phyloP scores from a whole-genome alignment of 1,284 basidiomycete genomes.

The Melampsora larici-populina region DNA sequence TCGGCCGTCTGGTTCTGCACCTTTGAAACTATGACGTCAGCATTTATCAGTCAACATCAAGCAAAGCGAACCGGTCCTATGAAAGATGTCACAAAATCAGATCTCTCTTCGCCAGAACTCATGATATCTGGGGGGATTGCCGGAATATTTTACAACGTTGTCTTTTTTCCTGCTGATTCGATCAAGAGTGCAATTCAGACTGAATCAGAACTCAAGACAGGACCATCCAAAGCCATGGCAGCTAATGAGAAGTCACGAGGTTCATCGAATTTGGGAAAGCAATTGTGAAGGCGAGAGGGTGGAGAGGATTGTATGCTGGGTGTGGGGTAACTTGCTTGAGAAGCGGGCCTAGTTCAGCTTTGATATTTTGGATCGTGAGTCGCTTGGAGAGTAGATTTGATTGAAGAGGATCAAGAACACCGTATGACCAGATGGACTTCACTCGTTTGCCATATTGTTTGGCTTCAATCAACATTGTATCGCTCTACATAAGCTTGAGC shows the following conservation, averaged over 20 bases:
- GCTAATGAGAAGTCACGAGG: conserved; percentile 54
- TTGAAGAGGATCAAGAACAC: conserved; percentile 12
- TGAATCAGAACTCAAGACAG: conserved; percentile 74
- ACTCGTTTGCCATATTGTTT: no score
- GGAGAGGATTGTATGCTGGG: conserved; percentile 83
- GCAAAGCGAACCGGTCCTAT: neutral
- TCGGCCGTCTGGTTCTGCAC: conserved; percentile 80
- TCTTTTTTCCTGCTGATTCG: conserved; percentile 83
- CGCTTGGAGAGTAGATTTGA: conserved; percentile 50
- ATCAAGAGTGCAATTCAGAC: conserved; percentile 96
- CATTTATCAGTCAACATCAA: conserved; percentile 59
- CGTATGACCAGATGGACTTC: no score
- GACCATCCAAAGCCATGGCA: conserved; percentile 44
- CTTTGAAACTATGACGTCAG: conserved; percentile 69
- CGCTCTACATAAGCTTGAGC: no score
- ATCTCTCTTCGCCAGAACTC: conserved; percentile 73
- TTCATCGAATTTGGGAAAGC: conserved; percentile 67
- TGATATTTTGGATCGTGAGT: conserved; percentile 77
- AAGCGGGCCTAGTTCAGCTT: conserved; percentile 80
- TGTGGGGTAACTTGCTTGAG: conserved; percentile 86
- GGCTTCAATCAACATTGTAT: no score
- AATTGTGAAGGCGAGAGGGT: conserved; percentile 73
- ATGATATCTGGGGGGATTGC: conserved; percentile 80
- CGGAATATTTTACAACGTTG: conserved; percentile 78
- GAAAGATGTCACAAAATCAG: conserved; percentile 56